A percentile compares a stretch with the other conserved stretches of the same genome.
Evolutionary conservation across 2,329 filamentous ascomycete genomes (phyloP).

Genomic region (Penicillium sp.): DNA sequence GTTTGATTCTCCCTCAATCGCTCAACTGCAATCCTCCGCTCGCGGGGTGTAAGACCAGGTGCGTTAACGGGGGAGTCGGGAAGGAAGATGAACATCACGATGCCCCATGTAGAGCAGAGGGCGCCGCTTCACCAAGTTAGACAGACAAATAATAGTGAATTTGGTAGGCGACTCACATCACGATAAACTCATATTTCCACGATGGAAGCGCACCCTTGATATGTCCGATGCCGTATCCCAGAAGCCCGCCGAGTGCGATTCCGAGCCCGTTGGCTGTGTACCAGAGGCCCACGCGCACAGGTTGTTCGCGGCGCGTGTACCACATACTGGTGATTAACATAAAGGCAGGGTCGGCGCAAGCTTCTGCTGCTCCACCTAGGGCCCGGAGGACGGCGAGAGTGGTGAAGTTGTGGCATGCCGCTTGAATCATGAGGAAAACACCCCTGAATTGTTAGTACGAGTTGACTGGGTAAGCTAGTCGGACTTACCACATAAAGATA

Average conservation of each 20-base stretch:
- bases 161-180: constrained; percentile 51
- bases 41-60: constrained; percentile 55
- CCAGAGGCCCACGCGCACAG: constrained; percentile 64
- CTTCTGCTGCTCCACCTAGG: constrained; percentile 62
- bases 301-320: constrained; percentile 67
- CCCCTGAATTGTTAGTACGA: constrained; percentile 36
- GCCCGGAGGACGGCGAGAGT: constrained; percentile 62
- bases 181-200: constrained; percentile 72
- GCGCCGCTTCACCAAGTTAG: constrained; percentile 41
- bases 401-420: constrained; percentile 59
- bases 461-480: background rate
- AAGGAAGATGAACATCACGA: constrained; percentile 61
- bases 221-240: constrained; percentile 66
- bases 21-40: constrained; percentile 61
- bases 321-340: constrained; percentile 71
- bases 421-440: constrained; percentile 58
- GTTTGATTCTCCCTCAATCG: constrained; percentile 63
- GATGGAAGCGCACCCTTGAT: constrained; percentile 61
- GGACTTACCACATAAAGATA: constrained; percentile 59
- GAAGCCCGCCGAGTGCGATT: constrained; percentile 62
- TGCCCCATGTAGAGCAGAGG: constrained; percentile 64
- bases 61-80: constrained; percentile 64
- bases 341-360: constrained; percentile 63
- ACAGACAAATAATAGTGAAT: background rate
- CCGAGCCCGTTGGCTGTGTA: constrained; percentile 64